Evolutionary conservation across 2,329 filamentous ascomycete genomes (phyloP).

Genomic region (Penicillium sp.): DNA sequence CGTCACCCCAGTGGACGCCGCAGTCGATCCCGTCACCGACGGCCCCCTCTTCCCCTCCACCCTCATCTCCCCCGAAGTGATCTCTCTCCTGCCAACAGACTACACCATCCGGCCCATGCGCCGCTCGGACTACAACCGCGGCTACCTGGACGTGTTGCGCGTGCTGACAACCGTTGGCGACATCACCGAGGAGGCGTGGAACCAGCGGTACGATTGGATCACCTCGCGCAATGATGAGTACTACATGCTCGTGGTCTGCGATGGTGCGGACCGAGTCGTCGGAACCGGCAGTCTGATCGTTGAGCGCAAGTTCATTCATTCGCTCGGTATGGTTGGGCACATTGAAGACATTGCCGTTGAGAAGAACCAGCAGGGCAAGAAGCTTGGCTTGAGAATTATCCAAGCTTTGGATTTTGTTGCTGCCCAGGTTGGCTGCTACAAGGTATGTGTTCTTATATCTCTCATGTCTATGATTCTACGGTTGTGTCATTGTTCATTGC

Average conservation of each 20-base stretch:
- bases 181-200: slow-evolving; percentile 71
- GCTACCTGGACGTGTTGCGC: slow-evolving; percentile 87
- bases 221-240: slow-evolving; percentile 71
- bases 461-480: not conserved
- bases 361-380: slow-evolving; percentile 96
- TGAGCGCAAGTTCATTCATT: slow-evolving; percentile 71
- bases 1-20: slow-evolving; percentile 28
- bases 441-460: slow-evolving; percentile 49
- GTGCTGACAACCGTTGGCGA: slow-evolving; percentile 93
- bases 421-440: slow-evolving; percentile 89
- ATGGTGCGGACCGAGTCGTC: slow-evolving; percentile 70
- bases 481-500: slow-evolving; percentile 2
- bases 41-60: slow-evolving; percentile 70
- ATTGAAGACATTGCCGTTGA: slow-evolving; percentile 97
- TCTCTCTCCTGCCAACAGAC: slow-evolving; percentile 70
- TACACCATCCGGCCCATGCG: slow-evolving; percentile 82
- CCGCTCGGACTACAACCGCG: slow-evolving; percentile 72
- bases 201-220: slow-evolving; percentile 81
- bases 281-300: slow-evolving; percentile 87
- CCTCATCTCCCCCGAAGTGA: slow-evolving; percentile 75
- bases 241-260: slow-evolving; percentile 82
- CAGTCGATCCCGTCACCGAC: slow-evolving; percentile 29
- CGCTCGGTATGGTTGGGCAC: slow-evolving; percentile 69
- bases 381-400: slow-evolving; percentile 87
- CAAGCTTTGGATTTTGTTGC: slow-evolving; percentile 89